Base-by-base conservation (phyloP, 2,329 filamentous ascomycete genomes). In the Apiospora pterosperma region DNA sequence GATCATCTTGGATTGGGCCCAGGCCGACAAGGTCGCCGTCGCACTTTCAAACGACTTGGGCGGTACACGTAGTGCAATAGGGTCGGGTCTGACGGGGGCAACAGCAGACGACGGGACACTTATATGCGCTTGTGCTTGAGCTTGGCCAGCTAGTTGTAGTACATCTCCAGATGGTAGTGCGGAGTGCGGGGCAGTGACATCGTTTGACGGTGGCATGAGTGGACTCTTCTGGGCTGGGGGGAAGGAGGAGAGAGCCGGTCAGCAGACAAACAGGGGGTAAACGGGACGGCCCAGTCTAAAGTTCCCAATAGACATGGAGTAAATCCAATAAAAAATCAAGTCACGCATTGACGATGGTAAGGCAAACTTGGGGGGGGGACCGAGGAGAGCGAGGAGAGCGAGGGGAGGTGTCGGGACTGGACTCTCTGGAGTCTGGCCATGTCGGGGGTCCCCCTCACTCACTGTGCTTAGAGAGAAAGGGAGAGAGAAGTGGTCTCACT, bases 1-100 rank as follows among this genome's bases (percentile, higher is more conserved):
- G 67, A 86, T 80, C 85, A 88, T 88, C 38, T 62, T 62, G 60
- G 38, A 48, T 48, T 62, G 60, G 28, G 39, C 59, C 59, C 59
- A 62, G 36, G 60, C 28, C 41, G 60, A 48, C 60, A 48, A 42
- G 16, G 31, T 44, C 60, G 16, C 39, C 25, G 60, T 48, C 38
- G 60, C 39, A 44, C 60, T 34, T 42, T 62, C 39, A 28, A 62
- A n/a, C 39, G 31, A 42, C 8, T 23, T 60, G 28, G 28, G 28
- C 48, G 34, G 28, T 34, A 11, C 5, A 21, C 41, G n/a, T 38
- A 3, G 16, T 61, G 19, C 59, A 28, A n/a, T 36, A 31, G 59
- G 59, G 23, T n/a, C 23, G 23, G 28, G 23, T 38, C 59, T n/a
- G 60, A 34, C 38, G 21, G 60, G 48, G 38, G 39, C 60, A 62